phyloP scores from a whole-genome alignment of 208 protist species.

The Angomonas desouzai region DNA sequence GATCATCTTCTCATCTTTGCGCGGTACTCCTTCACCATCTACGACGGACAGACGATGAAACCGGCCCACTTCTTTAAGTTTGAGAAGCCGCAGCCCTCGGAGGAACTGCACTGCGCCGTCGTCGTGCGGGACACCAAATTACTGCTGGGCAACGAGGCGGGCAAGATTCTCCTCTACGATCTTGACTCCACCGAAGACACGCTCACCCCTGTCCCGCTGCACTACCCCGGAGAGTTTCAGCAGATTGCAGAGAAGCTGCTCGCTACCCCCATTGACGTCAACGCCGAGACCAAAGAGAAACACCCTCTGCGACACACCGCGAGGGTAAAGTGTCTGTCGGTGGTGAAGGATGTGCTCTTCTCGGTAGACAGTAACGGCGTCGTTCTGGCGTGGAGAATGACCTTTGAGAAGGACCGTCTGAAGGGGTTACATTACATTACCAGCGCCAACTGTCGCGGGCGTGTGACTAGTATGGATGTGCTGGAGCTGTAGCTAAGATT shows the following conservation, averaged over 20 bases:
- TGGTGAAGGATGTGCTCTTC: constrained; percentile 34
- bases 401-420: not conserved
- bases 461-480: constrained; percentile 49
- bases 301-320: constrained; percentile 46
- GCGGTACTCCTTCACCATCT: constrained; percentile 51
- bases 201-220: constrained; percentile 8
- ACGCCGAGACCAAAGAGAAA: constrained; percentile 32
- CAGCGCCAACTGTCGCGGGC: constrained; percentile 73
- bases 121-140: constrained; percentile 38
- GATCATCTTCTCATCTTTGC: constrained; percentile 35
- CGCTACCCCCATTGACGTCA: constrained; percentile 16
- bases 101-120: constrained; percentile 46
- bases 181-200: not conserved
- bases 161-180: constrained; percentile 1
- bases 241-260: constrained; percentile 17
- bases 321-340: constrained; percentile 47
- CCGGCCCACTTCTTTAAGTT: constrained; percentile 21
- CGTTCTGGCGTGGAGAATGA: constrained; percentile 36
- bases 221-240: constrained; percentile 22
- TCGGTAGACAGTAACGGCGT: constrained; percentile 56
- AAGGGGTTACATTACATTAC: constrained; percentile 35
- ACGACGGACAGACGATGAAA: constrained; percentile 38
- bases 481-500: constrained; percentile 28
- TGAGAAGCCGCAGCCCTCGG: constrained; percentile 26
- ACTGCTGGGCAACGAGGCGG: constrained; percentile 59